A percentile compares a stretch with the other conserved stretches of the same genome.
phyloP scores from a whole-genome alignment of 441 rosid genomes.

The Capsella rubella region DNA sequence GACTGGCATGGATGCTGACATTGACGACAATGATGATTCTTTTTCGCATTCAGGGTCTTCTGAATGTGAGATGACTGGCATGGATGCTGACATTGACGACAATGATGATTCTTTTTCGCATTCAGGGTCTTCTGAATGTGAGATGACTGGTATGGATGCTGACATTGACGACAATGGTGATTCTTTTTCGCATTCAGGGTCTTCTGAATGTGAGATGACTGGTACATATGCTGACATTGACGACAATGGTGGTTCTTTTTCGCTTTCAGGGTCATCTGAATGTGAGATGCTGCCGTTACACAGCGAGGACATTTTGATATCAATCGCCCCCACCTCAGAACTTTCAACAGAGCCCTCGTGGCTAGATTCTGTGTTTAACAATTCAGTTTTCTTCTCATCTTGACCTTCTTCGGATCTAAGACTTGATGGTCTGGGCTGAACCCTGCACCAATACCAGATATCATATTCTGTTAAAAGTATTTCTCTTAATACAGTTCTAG shows the following conservation, averaged over 20 bases:
- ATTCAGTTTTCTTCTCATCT: slow-evolving; percentile 46
- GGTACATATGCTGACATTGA: slow-evolving; percentile 11
- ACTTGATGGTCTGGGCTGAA: slow-evolving; percentile 70
- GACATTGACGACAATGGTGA: slow-evolving; percentile 1
- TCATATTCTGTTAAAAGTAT: slow-evolving; percentile 16
- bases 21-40: slow-evolving; percentile 12
- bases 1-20: neutral
- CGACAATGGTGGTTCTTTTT: slow-evolving; percentile 17
- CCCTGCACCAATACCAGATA: slow-evolving; percentile 54
- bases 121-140: slow-evolving; percentile 43
- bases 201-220: slow-evolving; percentile 39
- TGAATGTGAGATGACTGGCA: slow-evolving; percentile 32
- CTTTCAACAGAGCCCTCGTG: slow-evolving; percentile 49
- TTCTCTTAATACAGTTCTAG: slow-evolving; percentile 1
- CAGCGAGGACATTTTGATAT: slow-evolving; percentile 32
- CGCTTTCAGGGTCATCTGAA: slow-evolving; percentile 38
- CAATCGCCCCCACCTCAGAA: slow-evolving; percentile 26
- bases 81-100: slow-evolving; percentile 11
- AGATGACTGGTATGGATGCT: slow-evolving; percentile 10
- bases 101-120: slow-evolving; percentile 19
- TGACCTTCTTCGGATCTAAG: slow-evolving; percentile 56
- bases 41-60: slow-evolving; percentile 39
- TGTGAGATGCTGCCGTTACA: slow-evolving; percentile 41
- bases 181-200: slow-evolving; percentile 36
- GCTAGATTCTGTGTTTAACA: slow-evolving; percentile 45